Conservation (phyloP, 345 rosid genomes). For the Bruguiera sexangula region DNA sequence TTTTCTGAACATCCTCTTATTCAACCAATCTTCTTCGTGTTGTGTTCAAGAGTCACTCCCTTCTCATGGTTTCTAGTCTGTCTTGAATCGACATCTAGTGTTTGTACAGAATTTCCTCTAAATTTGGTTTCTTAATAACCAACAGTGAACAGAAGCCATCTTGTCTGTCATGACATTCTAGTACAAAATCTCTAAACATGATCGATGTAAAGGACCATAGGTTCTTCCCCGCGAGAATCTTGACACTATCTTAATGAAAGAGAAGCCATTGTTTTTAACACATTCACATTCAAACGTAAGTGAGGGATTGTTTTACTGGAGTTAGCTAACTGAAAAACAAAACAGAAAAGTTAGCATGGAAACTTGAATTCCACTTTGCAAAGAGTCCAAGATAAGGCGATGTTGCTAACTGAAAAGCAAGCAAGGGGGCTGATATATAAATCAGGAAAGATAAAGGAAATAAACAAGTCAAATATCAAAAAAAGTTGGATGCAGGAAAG, state of each 20-base stretch:
- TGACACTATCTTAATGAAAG: background rate
- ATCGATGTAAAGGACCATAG: too few species aligned
- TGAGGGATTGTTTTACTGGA: background rate
- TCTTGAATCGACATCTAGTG: too few species aligned
- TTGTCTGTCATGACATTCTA: too few species aligned
- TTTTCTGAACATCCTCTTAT: too few species aligned
- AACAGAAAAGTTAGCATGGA: constrained; percentile 1
- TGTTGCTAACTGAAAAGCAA: background rate
- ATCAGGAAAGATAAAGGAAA: background rate
- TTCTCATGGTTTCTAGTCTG: too few species aligned
- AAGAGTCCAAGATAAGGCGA: background rate
- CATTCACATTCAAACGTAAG: background rate
- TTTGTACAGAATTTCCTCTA: too few species aligned
- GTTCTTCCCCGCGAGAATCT: background rate
- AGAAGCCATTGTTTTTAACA: background rate
- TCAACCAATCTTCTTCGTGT: too few species aligned
- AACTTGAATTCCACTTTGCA: background rate
- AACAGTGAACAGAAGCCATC: too few species aligned
- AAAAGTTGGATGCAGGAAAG: background rate
- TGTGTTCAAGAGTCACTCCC: too few species aligned
- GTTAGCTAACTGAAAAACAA: background rate
- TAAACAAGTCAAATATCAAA: background rate
- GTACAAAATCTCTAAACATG: too few species aligned
- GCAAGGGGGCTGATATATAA: background rate
- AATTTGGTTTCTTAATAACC: too few species aligned